These are phyloP conservation scores for Neolentinus lepideus DNA, from an alignment of 1,284 basidiomycete species.

Conservation along the genomic window DNA sequence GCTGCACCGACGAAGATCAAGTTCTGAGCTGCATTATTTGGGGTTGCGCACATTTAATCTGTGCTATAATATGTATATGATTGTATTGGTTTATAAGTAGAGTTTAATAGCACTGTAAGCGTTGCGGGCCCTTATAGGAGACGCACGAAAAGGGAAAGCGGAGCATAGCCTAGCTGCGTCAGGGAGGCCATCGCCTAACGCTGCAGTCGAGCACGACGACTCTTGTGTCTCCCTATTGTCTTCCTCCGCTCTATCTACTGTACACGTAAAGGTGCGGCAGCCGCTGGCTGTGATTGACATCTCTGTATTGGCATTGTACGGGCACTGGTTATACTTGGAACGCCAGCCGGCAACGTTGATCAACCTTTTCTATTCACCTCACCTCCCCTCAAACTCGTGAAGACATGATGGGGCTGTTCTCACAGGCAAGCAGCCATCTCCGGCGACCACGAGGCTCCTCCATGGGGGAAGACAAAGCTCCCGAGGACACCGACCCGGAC, in stretches of 20 bases:
- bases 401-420: slow-evolving; percentile 68
- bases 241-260: neutral
- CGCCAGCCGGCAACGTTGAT: neutral
- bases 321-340: neutral
- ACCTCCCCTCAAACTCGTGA: slow-evolving; percentile 4
- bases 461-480: slow-evolving; percentile 54
- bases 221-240: neutral
- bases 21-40: slow-evolving; percentile 31
- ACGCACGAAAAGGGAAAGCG: neutral
- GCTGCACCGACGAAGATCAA: slow-evolving; percentile 86
- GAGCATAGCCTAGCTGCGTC: neutral
- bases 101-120: neutral
- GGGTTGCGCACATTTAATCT: neutral
- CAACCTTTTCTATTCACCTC: slow-evolving; percentile 4
- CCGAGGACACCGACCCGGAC: slow-evolving; percentile 75
- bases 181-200: neutral
- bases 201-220: neutral
- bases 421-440: slow-evolving; percentile 38
- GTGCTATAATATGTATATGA: too few species aligned
- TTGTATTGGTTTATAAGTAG: neutral
- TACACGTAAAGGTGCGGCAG: neutral
- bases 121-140: neutral
- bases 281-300: neutral
- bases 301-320: neutral
- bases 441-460: slow-evolving; percentile 40